phyloP scores from a whole-genome alignment of 192 early-diverging fungal genomes.

The Thoreauomyces humboldtii region DNA sequence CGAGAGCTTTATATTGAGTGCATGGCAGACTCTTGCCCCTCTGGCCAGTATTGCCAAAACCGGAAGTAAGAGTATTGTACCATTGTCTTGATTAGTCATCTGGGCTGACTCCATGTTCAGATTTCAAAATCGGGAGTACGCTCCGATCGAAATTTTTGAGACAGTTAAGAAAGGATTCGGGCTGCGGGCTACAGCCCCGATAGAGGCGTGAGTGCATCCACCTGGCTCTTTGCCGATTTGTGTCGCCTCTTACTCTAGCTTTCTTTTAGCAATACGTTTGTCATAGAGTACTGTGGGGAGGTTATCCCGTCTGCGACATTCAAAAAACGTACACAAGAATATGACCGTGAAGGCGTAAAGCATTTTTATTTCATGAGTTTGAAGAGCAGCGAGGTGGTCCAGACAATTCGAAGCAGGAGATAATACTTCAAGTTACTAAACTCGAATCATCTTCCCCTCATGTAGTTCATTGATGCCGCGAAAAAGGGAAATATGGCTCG shows the following conservation, averaged over 20 bases:
- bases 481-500: slow-evolving; percentile 88
- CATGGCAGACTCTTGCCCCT: slow-evolving; percentile 81
- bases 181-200: slow-evolving; percentile 65
- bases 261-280: slow-evolving; percentile 70
- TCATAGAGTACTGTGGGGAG: slow-evolving; percentile 98
- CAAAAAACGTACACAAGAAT: slow-evolving; percentile 76
- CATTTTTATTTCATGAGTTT: slow-evolving; percentile 99
- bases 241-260: too few relatives aligned
- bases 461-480: slow-evolving; percentile 89
- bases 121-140: slow-evolving; percentile 84
- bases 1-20: slow-evolving; percentile 87
- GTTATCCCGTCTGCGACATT: slow-evolving; percentile 82
- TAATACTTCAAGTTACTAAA: too few relatives aligned
- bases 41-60: slow-evolving; percentile 85
- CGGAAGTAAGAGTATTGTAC: slow-evolving; percentile 52
- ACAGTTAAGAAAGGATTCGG: slow-evolving; percentile 94
- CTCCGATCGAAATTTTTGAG: slow-evolving; percentile 80
- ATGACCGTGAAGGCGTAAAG: slow-evolving; percentile 73
- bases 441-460: too few relatives aligned
- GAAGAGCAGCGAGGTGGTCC: slow-evolving; percentile 77
- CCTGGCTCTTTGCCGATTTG: too few relatives aligned
- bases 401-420: too few relatives aligned
- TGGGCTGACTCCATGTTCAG: slow-evolving; percentile 48
- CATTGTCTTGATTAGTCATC: neutral
- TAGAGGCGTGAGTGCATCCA: slow-evolving; percentile 62